Percentiles rank a stretch among this genome's conserved stretches.
phyloP scores from a whole-genome alignment of 139 green algal genomes.

The Asterochloris erici region DNA sequence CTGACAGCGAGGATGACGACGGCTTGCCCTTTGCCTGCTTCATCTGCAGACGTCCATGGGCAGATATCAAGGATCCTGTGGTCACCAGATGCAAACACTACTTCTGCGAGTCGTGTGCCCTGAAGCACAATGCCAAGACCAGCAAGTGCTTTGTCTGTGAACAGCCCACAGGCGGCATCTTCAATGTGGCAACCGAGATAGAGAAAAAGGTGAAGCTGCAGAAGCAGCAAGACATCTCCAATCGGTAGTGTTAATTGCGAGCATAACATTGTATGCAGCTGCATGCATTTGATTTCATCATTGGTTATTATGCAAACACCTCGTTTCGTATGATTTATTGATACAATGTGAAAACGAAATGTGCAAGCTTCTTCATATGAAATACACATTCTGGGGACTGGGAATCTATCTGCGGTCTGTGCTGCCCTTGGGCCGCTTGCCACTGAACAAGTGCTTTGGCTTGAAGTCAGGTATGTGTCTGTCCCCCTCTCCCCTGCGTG shows the following conservation, averaged over 20 bases:
- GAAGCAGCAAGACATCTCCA: not conserved
- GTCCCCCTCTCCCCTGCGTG: conserved; percentile 66
- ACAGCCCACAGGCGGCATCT: conserved; percentile 88
- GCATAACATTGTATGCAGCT: too few species aligned
- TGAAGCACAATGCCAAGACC: conserved; percentile 85
- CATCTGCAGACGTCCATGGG: conserved; percentile 84
- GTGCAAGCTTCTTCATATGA: too few species aligned
- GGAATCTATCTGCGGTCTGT: conserved; percentile 64
- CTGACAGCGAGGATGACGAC: conserved; percentile 70
- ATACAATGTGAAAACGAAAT: too few species aligned
- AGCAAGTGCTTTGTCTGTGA: conserved; percentile 89
- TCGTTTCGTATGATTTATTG: too few species aligned
- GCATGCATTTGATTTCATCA: too few species aligned
- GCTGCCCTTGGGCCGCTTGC: conserved; percentile 80
- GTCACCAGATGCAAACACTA: conserved; percentile 95
- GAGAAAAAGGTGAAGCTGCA: conserved; percentile 68
- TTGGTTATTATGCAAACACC: too few species aligned
- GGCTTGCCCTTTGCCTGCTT: conserved; percentile 94
- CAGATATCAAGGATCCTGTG: conserved; percentile 79
- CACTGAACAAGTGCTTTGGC: conserved; percentile 97
- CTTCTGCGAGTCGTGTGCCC: conserved; percentile 96
- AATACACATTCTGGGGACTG: too few species aligned
- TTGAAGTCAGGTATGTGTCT: conserved; percentile 72
- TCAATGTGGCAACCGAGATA: conserved; percentile 95
- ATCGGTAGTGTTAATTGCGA: not conserved